Conservation (phyloP, 768 basidiomycete species). For the Phylloporus arenicola region DNA sequence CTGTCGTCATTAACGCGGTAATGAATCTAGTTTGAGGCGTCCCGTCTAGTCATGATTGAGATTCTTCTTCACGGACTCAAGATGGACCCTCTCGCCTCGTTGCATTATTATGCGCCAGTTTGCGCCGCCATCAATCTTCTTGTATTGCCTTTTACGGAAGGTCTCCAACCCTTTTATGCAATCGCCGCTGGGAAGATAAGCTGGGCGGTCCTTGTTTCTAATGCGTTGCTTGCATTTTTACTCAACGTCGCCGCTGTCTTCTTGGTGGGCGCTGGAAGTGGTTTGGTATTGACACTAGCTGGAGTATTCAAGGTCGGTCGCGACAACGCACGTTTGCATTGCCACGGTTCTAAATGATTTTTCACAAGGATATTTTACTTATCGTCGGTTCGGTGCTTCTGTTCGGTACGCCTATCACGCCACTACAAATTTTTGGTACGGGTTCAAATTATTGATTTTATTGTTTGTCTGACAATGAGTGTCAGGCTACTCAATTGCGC, state of each 20-base stretch:
- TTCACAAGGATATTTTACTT: constrained; percentile 79
- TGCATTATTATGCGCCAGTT: constrained; percentile 96
- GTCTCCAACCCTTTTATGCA: constrained; percentile 78
- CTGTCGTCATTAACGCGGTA: background rate
- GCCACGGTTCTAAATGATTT: constrained; percentile 2
- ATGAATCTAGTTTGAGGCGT: constrained; percentile 73
- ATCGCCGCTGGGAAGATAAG: constrained; percentile 51
- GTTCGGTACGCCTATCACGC: constrained; percentile 75
- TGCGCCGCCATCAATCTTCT: constrained; percentile 86
- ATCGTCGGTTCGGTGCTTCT: constrained; percentile 86
- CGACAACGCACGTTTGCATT: background rate
- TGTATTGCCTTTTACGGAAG: constrained; percentile 89
- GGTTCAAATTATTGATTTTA: constrained; percentile 1
- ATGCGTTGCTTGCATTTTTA: constrained; percentile 82
- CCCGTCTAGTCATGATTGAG: constrained; percentile 94
- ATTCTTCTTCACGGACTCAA: constrained; percentile 90
- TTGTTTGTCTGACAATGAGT: background rate
- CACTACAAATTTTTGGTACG: constrained; percentile 77
- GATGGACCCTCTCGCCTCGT: constrained; percentile 94
- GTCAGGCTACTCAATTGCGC: constrained; percentile 81
- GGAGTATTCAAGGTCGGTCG: constrained; percentile 81
- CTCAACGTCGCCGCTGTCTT: constrained; percentile 94
- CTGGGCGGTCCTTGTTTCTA: constrained; percentile 67
- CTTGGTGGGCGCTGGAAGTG: constrained; percentile 82
- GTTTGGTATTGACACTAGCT: constrained; percentile 85